Evolutionary conservation across 2,329 filamentous ascomycete genomes (phyloP), one percentile per base, ranked within the genome.

Genomic region (Paecilomyces sp.): DNA sequence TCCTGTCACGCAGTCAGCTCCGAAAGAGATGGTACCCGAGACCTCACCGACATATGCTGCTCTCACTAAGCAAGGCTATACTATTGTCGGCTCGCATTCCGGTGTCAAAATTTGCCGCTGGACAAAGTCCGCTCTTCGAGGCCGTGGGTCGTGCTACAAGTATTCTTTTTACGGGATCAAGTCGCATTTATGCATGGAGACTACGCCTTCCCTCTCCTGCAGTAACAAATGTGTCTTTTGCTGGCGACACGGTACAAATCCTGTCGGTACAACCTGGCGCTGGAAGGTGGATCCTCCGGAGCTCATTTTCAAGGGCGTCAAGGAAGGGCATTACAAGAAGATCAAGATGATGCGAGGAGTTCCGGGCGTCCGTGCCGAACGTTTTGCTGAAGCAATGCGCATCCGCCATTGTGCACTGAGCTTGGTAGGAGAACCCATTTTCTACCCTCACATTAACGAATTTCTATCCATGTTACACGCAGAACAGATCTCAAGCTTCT

Each of bases 201-300:
- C 93, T 1, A 97, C 93, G 0, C 93, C 93, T 0, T 96, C 92
- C 0, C 84, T 99, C 3, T 96, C 91, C 9, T 99, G 93, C 81
- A 94, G 89, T 63, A 97, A 97, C 80, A 97, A 99, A 75, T 97
- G 94, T 74, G 91, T 99, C 65, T 99, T 97, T 76, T 99, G 93
- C 82, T 99, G 93, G 94, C 88, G 94, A 6, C 94, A 97, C 72
- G 94, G 93, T 57, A 97, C 94, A 0, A 99, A 97, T 72, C 93
- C 93, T 0, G 94, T 97, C 0, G 92, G 92, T 55, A 97, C 94
- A 2, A 96, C 89, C 3, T 97, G 94, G 93, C 88, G 93, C 62
- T 99, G 93, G 93, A 86, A 92, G 56, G 91, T 97, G 31, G 94
- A 97, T 71, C 88, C 91, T 0, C 92, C 93, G 0, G 89, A 96